phyloP scores from a whole-genome alignment of 306 rosid species.

The Phaseolus lunatus region DNA sequence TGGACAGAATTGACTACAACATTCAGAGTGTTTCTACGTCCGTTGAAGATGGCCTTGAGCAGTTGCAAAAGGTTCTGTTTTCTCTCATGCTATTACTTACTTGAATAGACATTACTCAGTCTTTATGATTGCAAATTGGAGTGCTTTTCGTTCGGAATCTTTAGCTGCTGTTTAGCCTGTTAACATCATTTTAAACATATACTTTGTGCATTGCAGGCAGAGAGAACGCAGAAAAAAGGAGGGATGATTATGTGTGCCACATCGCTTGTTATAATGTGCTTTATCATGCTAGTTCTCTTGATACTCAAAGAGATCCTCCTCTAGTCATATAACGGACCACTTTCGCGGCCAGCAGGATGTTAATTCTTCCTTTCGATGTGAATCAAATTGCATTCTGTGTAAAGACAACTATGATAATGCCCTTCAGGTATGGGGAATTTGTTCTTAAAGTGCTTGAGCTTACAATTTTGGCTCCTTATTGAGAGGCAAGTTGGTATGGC shows the following conservation, averaged over 20 bases:
- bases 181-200: constrained; percentile 29
- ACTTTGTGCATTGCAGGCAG: constrained; percentile 70
- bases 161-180: background rate
- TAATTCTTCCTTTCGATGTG: constrained; percentile 29
- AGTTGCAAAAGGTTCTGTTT: constrained; percentile 71
- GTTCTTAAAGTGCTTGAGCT: constrained; percentile 12
- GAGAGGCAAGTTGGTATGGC: constrained; percentile 17
- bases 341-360: constrained; percentile 21
- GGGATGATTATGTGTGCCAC: constrained; percentile 85
- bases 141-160: constrained; percentile 5
- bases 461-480: constrained; percentile 6
- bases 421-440: constrained; percentile 20
- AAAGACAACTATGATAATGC: constrained; percentile 34
- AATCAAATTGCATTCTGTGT: constrained; percentile 17
- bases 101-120: background rate
- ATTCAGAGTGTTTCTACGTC: constrained; percentile 72
- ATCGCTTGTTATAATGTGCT: constrained; percentile 80
- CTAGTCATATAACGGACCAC: constrained; percentile 29
- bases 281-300: constrained; percentile 72
- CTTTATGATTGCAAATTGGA: constrained; percentile 1
- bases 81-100: constrained; percentile 1
- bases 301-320: constrained; percentile 69
- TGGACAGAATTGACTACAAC: constrained; percentile 86
- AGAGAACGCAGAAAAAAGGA: constrained; percentile 76
- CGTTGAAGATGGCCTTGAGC: constrained; percentile 76